Conservation (phyloP, 2,329 filamentous ascomycete species). For the Venturia carpophila region DNA sequence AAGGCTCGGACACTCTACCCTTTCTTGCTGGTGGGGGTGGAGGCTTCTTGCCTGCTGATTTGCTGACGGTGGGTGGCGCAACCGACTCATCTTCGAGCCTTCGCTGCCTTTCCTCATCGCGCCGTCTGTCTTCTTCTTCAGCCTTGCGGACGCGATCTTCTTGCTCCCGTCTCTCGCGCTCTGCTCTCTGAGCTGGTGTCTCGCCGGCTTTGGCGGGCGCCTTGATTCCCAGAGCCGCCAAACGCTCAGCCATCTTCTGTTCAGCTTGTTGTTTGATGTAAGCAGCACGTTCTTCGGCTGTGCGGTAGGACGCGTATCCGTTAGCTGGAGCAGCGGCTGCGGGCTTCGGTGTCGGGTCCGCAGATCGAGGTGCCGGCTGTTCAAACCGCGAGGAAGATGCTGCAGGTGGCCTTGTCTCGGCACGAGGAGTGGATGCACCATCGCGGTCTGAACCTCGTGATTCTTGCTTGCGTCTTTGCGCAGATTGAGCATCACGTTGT, state of each 20-base stretch:
- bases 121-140: conserved; percentile 85
- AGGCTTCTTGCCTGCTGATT: conserved; percentile 37
- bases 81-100: conserved; percentile 71
- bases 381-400: conserved; percentile 37
- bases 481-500: conserved; percentile 73
- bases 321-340: conserved; percentile 45
- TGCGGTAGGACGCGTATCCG: conserved; percentile 75
- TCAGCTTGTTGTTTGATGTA: conserved; percentile 97
- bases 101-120: conserved; percentile 79
- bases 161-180: conserved; percentile 79
- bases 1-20: conserved; percentile 46
- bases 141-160: conserved; percentile 82
- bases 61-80: conserved; percentile 48
- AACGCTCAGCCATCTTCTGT: conserved; percentile 89
- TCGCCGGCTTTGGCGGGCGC: conserved; percentile 70
- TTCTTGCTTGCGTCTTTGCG: conserved; percentile 55
- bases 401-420: conserved; percentile 24
- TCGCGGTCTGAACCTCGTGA: conserved; percentile 26
- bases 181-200: conserved; percentile 71
- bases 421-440: conserved; percentile 35
- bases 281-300: conserved; percentile 84
- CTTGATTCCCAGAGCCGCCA: conserved; percentile 88
- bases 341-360: conserved; percentile 47
- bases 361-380: conserved; percentile 38
- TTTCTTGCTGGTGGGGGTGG: conserved; percentile 71